These are phyloP conservation scores for Phytopythium vexans DNA, from an alignment of 352 stramenopile species.

Conservation along the genomic window DNA sequence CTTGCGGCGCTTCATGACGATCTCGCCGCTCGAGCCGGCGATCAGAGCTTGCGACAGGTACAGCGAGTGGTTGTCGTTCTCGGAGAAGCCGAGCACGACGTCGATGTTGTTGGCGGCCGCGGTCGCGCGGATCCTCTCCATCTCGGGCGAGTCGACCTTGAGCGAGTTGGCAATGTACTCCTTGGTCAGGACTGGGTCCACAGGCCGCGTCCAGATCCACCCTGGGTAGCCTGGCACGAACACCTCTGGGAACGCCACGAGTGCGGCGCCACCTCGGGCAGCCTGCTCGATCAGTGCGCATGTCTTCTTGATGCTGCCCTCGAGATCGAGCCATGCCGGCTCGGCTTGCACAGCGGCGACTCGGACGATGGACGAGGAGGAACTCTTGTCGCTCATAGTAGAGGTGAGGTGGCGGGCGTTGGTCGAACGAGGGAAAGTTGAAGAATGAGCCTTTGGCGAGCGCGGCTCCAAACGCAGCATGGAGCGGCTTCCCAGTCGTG, in stretches of 20 bases:
- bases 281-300: slow-evolving; percentile 16
- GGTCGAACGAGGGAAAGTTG: slow-evolving; percentile 1
- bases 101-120: slow-evolving; percentile 17
- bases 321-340: slow-evolving; percentile 15
- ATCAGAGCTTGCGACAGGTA: slow-evolving; percentile 21
- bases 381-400: background rate
- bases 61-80: slow-evolving; percentile 27
- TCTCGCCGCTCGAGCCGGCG: slow-evolving; percentile 11
- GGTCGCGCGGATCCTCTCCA: slow-evolving; percentile 18
- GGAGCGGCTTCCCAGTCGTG: no score
- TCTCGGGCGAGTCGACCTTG: slow-evolving; percentile 16
- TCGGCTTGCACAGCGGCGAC: slow-evolving; percentile 16
- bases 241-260: slow-evolving; percentile 16
- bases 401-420: background rate
- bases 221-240: slow-evolving; percentile 16
- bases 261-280: slow-evolving; percentile 8
- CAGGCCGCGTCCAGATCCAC: slow-evolving; percentile 14
- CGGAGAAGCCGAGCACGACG: slow-evolving; percentile 22
- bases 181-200: slow-evolving; percentile 12
- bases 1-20: slow-evolving; percentile 22
- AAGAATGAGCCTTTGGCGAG: background rate
- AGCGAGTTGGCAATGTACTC: slow-evolving; percentile 19
- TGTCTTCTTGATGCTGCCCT: slow-evolving; percentile 10
- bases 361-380: slow-evolving; percentile 1
- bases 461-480: no score